Evolutionary conservation across 192 early-diverging fungal genomes (phyloP), one percentile per base, ranked within the genome.

Genomic region (Linnemannia zychae): DNA sequence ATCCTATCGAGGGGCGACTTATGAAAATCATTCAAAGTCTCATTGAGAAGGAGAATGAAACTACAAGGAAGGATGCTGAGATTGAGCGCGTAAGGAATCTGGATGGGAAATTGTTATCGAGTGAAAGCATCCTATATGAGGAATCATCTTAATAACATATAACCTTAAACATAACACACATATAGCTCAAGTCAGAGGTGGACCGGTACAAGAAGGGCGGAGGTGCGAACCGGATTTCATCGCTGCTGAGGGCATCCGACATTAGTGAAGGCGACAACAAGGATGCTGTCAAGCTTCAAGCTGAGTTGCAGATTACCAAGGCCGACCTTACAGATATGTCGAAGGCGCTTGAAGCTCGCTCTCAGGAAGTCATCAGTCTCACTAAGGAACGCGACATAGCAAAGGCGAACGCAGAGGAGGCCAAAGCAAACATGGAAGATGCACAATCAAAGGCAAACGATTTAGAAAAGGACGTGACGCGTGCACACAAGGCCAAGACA

Each of bases 401-500:
- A 13, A 50, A 46, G 67, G n/a, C 72, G 0, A 57, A 80, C 66
- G 18, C 73, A 24, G 40, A 31, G 11, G 78, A 80, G 31, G 48
- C 78, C 40, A 44, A 44, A 44, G 40, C 40, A 0, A 57, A 80
- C 49, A 28, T 80, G 36, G 40, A 31, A 9, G 78, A 80, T 11
- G 48, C 78, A 17, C 52, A 72, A 22, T 22, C 66, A 7, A 44
- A 72, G 24, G 44, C 34, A 4, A 63, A 80, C 4, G 72, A 57
- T 16, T 17, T 80, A 20, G 38, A 28, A 12, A 68, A 40, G 38
- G 72, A 63, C 2, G 44, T 80, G 34, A 24, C 60, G 5, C 78
- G 78, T 24, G 40, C 78, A 1, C 72, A 80, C 12, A 73, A 74
- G 48, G 78, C 48, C 37, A 80, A 80, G 66, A 74, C 11, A 37